Evolutionary conservation across 2,329 filamentous ascomycete species (phyloP), one percentile per base, ranked within the genome.

Genomic region (Xylariaceae sp.): DNA sequence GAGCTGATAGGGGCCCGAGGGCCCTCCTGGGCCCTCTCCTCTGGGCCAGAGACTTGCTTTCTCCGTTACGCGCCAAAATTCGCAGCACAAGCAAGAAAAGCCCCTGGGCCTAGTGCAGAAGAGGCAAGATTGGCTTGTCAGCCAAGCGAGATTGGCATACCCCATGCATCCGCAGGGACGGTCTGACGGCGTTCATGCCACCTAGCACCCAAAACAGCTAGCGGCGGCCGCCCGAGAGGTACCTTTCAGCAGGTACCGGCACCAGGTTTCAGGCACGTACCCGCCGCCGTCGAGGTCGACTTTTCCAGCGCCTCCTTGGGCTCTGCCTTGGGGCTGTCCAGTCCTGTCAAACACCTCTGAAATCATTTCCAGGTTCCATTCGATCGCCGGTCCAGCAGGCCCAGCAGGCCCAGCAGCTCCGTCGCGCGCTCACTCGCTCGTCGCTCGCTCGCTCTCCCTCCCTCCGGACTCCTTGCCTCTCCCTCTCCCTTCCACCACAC

Each of bases 401-500:
- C 21, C 21, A 8, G 21, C 21, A 12, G 7, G 21, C 24, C 24
- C 24, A 23, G 21, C 8, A 23, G 21, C 8, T 31, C 29, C 19
- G 14, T 19, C 18, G 18, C 30, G 14, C 16, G 12, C 18, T 29
- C 14, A 23, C 32, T 17, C 30, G 24, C 24, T 6, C 30, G 24
- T 27, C 7, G 29, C n/a, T 19, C 19, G 10, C 21, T 16, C 25
- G n/a, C 12, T 19, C 19, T 31, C 14, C 18, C 31, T 38, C 15
- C 28, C 35, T 25, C 19, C 17, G 11, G 16, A 19, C 16, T 24
- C 37, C n/a, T 22, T 16, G 16, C 22, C 35, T 17, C 15, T 29
- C 16, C 23, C 35, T 33, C 29, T 19, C 32, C 14, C 17, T 18
- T 16, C 18, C n/a, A 39, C 32, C 29, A 25, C 30, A n/a, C n/a